Evolutionary conservation across 2,329 filamentous ascomycete genomes (phyloP).

Genomic region (Claviceps paspali): DNA sequence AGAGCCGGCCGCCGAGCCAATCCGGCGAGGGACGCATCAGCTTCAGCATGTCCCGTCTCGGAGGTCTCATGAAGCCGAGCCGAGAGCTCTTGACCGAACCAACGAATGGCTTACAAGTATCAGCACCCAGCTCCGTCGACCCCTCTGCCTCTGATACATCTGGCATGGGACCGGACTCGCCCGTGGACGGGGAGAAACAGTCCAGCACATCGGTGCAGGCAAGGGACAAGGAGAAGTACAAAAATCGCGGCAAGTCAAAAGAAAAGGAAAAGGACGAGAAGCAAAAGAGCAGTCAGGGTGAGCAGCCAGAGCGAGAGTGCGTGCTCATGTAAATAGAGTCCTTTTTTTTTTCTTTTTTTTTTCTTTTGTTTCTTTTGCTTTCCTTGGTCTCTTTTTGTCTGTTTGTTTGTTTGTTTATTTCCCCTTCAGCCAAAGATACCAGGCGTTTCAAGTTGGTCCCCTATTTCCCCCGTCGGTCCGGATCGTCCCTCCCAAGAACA

Average conservation of each 20-base stretch:
- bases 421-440: slow-evolving; percentile 3
- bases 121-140: slow-evolving; percentile 13
- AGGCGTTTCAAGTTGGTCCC: slow-evolving; percentile 2
- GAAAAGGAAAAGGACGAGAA: slow-evolving; percentile 24
- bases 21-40: slow-evolving; percentile 43
- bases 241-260: slow-evolving; percentile 19
- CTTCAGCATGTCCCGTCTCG: slow-evolving; percentile 39
- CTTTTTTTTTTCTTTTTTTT: not conserved
- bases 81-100: slow-evolving; percentile 26
- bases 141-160: slow-evolving; percentile 12
- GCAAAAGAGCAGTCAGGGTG: slow-evolving; percentile 15
- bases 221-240: slow-evolving; percentile 13
- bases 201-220: slow-evolving; percentile 7
- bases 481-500: too few relatives aligned
- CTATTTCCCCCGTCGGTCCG: too few relatives aligned
- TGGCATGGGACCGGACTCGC: slow-evolving; percentile 9
- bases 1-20: slow-evolving; percentile 43
- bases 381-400: not conserved
- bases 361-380: not conserved
- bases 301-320: slow-evolving; percentile 32
- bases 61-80: slow-evolving; percentile 34
- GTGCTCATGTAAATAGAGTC: slow-evolving; percentile 24
- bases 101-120: slow-evolving; percentile 11
- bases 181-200: slow-evolving; percentile 10
- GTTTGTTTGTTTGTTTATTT: not conserved